Evolutionary conservation across 2,329 filamentous ascomycete genomes (phyloP).

Genomic region (Fonsecaea multimorphosa): DNA sequence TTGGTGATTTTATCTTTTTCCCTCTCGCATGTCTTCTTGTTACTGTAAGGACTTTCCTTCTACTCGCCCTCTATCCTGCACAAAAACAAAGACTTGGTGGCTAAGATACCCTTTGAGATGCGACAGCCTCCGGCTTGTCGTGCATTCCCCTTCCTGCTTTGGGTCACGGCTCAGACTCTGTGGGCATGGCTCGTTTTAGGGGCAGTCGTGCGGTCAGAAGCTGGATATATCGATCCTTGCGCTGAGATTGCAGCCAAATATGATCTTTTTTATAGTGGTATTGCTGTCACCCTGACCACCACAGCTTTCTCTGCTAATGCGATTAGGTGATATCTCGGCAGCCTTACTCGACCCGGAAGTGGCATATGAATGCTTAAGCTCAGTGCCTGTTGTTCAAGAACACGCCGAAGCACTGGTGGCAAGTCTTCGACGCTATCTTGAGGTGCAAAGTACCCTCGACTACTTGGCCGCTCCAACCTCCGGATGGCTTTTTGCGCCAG

Average conservation of each 20-base stretch:
- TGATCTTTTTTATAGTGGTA: not conserved
- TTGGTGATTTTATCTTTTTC: not conserved
- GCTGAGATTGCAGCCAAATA: not conserved
- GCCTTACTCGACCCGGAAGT: slow-evolving; percentile 45
- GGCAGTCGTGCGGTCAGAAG: not conserved
- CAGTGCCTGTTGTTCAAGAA: slow-evolving; percentile 5
- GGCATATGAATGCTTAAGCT: slow-evolving; percentile 16
- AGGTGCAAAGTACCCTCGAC: slow-evolving; percentile 57
- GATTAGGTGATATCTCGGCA: not conserved
- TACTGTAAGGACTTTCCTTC: not conserved
- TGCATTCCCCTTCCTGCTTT: not conserved
- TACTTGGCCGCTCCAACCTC: slow-evolving; percentile 59
- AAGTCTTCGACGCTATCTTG: slow-evolving; percentile 45
- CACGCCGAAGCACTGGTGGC: slow-evolving; percentile 4
- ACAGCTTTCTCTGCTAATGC: not conserved
- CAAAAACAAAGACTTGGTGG: not conserved
- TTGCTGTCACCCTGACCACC: not conserved
- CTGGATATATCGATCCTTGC: not conserved
- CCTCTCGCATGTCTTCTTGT: not conserved
- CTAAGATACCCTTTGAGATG: not conserved
- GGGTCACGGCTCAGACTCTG: not conserved
- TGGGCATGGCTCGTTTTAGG: not conserved
- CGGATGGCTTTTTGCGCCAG: slow-evolving; percentile 56
- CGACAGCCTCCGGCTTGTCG: not conserved
- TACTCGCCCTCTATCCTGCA: not conserved